phyloP scores from a whole-genome alignment of 2,329 filamentous ascomycete species.

The Furcasterigmium furcatum region DNA sequence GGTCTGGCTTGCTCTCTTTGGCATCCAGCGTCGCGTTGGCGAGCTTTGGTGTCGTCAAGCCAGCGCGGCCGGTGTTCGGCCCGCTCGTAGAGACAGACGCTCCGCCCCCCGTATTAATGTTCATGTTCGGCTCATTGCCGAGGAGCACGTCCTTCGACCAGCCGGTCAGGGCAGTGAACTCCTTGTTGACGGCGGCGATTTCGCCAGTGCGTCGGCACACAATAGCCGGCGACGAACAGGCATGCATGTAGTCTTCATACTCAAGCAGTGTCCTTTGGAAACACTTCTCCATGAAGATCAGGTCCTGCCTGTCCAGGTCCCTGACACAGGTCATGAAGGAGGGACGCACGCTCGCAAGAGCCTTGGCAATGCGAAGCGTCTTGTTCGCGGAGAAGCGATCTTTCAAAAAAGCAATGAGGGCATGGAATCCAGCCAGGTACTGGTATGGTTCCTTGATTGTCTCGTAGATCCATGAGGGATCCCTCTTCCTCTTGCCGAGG shows the following conservation, averaged over 20 bases:
- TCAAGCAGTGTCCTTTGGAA: slow-evolving; percentile 91
- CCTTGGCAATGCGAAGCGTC: slow-evolving; percentile 78
- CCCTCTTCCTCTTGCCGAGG: slow-evolving; percentile 58
- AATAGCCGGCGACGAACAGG: slow-evolving; percentile 85
- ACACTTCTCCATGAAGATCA: slow-evolving; percentile 97
- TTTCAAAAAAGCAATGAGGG: slow-evolving; percentile 75
- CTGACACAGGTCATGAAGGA: slow-evolving; percentile 91
- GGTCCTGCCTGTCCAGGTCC: slow-evolving; percentile 81
- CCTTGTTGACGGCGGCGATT: slow-evolving; percentile 92
- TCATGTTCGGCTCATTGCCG: slow-evolving; percentile 82
- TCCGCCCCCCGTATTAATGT: slow-evolving; percentile 68
- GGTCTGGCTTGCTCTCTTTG: slow-evolving; percentile 37
- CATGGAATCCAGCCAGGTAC: slow-evolving; percentile 88
- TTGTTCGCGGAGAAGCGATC: slow-evolving; percentile 75
- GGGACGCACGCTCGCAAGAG: slow-evolving; percentile 83
- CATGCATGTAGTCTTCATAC: slow-evolving; percentile 88
- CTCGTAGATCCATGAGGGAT: slow-evolving; percentile 84
- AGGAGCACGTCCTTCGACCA: slow-evolving; percentile 90
- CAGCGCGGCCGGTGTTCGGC: slow-evolving; percentile 36
- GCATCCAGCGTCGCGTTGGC: slow-evolving; percentile 39
- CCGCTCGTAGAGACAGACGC: slow-evolving; percentile 39
- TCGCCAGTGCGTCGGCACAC: slow-evolving; percentile 91
- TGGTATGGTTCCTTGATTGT: slow-evolving; percentile 88
- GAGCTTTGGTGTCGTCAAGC: slow-evolving; percentile 48
- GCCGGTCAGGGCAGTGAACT: slow-evolving; percentile 92